Conservation (phyloP, 306 rosid species). For the Myrica gale region DNA sequence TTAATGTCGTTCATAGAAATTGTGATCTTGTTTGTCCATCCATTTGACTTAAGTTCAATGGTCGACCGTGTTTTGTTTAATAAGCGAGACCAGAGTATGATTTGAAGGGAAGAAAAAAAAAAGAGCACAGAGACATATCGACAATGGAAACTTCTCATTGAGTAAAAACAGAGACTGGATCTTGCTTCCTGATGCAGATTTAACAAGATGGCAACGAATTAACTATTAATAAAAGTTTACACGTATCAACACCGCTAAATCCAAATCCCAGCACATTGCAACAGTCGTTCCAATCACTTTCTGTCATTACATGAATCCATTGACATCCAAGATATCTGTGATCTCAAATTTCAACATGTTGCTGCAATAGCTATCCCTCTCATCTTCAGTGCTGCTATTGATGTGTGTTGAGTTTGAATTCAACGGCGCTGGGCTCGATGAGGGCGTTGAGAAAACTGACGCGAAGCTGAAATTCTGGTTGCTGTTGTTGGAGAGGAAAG, state of each 20-base stretch:
- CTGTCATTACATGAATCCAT: conserved; percentile 50
- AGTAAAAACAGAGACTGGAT: conserved; percentile 7
- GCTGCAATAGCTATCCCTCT: conserved; percentile 72
- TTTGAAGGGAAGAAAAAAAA: not conserved
- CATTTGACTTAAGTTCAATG: conserved; percentile 9
- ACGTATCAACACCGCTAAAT: conserved; percentile 29
- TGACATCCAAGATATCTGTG: conserved; percentile 49
- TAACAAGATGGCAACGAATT: conserved; percentile 26
- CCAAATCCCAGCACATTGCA: conserved; percentile 27
- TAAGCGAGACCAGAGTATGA: not conserved
- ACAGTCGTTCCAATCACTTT: conserved; percentile 2
- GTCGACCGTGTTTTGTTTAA: not conserved
- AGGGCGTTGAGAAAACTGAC: conserved; percentile 75
- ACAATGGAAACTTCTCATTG: conserved; percentile 39
- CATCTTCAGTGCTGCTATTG: conserved; percentile 65
- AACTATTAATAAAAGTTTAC: conserved; percentile 43
- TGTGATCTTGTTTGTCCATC: not conserved
- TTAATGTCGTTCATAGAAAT: not conserved
- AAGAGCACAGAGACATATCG: conserved; percentile 26
- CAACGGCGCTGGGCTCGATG: conserved; percentile 63
- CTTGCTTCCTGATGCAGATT: conserved; percentile 29
- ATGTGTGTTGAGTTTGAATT: conserved; percentile 66
- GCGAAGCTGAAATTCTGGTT: conserved; percentile 47
- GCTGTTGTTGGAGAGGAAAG: conserved; percentile 37
- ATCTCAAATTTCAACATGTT: conserved; percentile 64